Base-by-base conservation (phyloP, 2,329 filamentous ascomycete genomes). In the Fusarium hainanense region DNA sequence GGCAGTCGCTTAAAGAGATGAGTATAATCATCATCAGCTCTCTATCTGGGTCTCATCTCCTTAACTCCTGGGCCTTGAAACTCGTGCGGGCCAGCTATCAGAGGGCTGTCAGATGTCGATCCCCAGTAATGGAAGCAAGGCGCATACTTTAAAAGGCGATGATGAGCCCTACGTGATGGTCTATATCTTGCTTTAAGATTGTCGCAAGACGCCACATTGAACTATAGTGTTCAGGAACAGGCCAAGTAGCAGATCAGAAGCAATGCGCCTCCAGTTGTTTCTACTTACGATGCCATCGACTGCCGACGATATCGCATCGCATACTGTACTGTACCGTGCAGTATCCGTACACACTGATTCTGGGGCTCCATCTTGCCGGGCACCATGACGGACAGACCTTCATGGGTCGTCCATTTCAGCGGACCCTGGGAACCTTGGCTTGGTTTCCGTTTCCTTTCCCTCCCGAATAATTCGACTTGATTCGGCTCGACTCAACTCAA, bases 121-220 rank as follows among this genome's bases (percentile, higher is more conserved):
- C 68, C 64, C 68, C 59, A 43, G 43, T 23, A 61, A n/a, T 37
- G 34, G 34, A 41, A 69, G 55, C 64, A 62, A 71, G 68, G 59
- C 68, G 68, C 68, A 70, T 70, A 55, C 68, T 71, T 71, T 56
- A 56, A 58, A 69, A 43, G 59, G 68, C 43, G 68, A 54, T 58
- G 68, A 69, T 71, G 68, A 71, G 68, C 68, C 63, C 23, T 71
- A 49, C 37, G 47, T 30, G 20, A 63, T 50, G 32, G 43, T 44
- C 60, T 20, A 41, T 66, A 62, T 66, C 59, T 62, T 58, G 55
- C 50, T 66, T 51, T 42, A 58, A 60, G 46, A 50, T 56, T 68
- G 59, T 66, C 68, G 55, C 64, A 61, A 71, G 55, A 60, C 49
- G 61, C 40, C 70, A 55, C 46, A 27, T 43, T 66, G 48, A 30